Evolutionary conservation across 305 asterid genomes (phyloP), one percentile per base, ranked within the genome.

Genomic region (Fraxinus velutina): DNA sequence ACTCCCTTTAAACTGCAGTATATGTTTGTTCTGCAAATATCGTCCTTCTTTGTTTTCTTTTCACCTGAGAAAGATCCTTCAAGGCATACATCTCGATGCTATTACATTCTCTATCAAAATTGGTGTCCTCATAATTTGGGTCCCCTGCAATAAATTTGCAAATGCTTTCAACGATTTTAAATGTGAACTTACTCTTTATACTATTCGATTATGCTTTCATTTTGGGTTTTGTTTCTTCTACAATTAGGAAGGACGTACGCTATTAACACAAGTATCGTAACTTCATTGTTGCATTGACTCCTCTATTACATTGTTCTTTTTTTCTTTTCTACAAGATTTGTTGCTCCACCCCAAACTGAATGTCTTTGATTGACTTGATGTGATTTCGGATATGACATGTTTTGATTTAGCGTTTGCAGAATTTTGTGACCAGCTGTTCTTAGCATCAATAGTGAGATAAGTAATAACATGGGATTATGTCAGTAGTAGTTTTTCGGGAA

Each of bases 1-100:
- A 12, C 75, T 50, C 76, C 78, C 71, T 66, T 82, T 79, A 34
- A 79, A 82, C 60, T 79, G 71, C 55, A 32, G n/a, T 76, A 34
- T 52, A 27, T 17, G 1, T 6, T 50, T 78, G 42, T 76, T 72
- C 39, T 64, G 21, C 5, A 27, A 68, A 68, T 27, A 15, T 27
- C 19, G 1, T 68, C 6, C 8, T 68, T 37, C 36, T 64, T 62
- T 24, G 33, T 66, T 27, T 66, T 27, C 36, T 27, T 29, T 29
- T 68, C 21, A 68, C 37, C 39, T 12, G 17, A 27, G 32, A 50
- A 68, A 68, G 74, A 27, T 68, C 10, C 39, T 68, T 33, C 9
- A 12, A 68, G 74, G 74, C 13, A 21, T 29, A 21, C 19, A 24
- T 66, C 4, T 66, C 5, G 5, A 60, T 60, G 60, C 30, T 60